Percentiles rank a stretch among this genome's conserved stretches.
These are phyloP conservation scores for Aspergillus sojae DNA, from an alignment of 2,329 filamentous ascomycete genomes.

Conservation along the genomic window DNA sequence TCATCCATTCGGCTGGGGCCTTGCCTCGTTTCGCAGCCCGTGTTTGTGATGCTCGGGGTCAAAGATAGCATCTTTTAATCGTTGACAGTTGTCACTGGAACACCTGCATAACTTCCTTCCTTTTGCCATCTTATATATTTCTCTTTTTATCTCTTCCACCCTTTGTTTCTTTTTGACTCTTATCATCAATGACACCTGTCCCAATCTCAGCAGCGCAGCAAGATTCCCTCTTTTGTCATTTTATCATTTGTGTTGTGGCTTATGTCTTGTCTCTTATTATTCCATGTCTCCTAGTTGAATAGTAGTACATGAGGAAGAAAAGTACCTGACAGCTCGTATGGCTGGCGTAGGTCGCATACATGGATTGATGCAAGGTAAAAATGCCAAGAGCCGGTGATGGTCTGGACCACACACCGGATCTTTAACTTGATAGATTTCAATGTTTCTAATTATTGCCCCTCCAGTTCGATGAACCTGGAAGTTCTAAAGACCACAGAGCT, in stretches of 20 bases:
- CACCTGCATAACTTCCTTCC: slow-evolving; percentile 29
- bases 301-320: slow-evolving; percentile 37
- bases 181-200: slow-evolving; percentile 33
- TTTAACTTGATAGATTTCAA: background rate
- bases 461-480: background rate
- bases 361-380: background rate
- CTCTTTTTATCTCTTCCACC: slow-evolving; percentile 23
- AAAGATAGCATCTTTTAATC: slow-evolving; percentile 39
- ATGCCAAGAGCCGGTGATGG: background rate
- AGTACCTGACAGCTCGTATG: background rate
- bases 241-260: slow-evolving; percentile 31
- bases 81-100: slow-evolving; percentile 30
- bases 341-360: slow-evolving; percentile 1
- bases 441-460: background rate
- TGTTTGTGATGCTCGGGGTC: slow-evolving; percentile 28
- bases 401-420: background rate
- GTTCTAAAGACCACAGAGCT: background rate
- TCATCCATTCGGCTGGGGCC: slow-evolving; percentile 24
- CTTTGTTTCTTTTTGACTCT: slow-evolving; percentile 20
- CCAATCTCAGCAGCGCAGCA: slow-evolving; percentile 43
- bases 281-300: slow-evolving; percentile 33
- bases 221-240: slow-evolving; percentile 44
- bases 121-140: slow-evolving; percentile 13
- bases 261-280: slow-evolving; percentile 30
- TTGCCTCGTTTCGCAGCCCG: slow-evolving; percentile 18